Evolutionary conservation across 805 yeast species (phyloP).

Genomic region (Clavispora vitiphila): DNA sequence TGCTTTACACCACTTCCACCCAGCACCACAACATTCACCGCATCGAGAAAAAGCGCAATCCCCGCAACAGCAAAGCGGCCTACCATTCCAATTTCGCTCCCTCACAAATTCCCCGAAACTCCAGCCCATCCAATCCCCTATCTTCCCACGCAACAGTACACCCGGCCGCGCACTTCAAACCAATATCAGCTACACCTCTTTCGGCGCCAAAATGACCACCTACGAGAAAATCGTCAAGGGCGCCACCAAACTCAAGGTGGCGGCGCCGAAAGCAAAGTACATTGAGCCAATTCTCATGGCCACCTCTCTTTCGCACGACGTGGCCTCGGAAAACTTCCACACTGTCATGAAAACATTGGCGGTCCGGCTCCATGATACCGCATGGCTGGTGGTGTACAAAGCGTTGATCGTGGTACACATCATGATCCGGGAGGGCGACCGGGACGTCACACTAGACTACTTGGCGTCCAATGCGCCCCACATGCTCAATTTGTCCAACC

Average conservation of each 20-base stretch:
- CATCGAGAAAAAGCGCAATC: too few species aligned
- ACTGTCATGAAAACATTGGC: constrained; percentile 65
- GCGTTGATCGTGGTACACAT: constrained; percentile 80
- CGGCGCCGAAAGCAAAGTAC: constrained; percentile 97
- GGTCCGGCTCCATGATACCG: constrained; percentile 62
- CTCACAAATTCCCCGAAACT: too few species aligned
- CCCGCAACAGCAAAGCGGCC: too few species aligned
- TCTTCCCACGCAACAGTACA: not conserved
- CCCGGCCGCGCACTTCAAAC: constrained; percentile 1
- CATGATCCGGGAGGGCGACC: constrained; percentile 89
- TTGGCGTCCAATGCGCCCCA: constrained; percentile 43
- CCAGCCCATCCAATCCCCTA: too few species aligned
- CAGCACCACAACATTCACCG: too few species aligned
- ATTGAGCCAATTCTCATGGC: constrained; percentile 85
- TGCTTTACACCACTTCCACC: too few species aligned
- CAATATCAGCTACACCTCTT: not conserved
- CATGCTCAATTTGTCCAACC: constrained; percentile 42
- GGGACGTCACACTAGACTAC: constrained; percentile 64
- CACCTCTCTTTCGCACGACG: constrained; percentile 46
- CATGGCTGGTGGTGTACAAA: constrained; percentile 92
- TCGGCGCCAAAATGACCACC: constrained; percentile 12
- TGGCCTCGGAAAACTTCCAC: constrained; percentile 49
- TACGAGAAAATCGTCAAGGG: constrained; percentile 71
- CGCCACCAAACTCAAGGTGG: constrained; percentile 55
- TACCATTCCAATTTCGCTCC: too few species aligned